phyloP scores from a whole-genome alignment of 2,329 filamentous ascomycete genomes.

The Ceratocystiopsis brevicomis region DNA sequence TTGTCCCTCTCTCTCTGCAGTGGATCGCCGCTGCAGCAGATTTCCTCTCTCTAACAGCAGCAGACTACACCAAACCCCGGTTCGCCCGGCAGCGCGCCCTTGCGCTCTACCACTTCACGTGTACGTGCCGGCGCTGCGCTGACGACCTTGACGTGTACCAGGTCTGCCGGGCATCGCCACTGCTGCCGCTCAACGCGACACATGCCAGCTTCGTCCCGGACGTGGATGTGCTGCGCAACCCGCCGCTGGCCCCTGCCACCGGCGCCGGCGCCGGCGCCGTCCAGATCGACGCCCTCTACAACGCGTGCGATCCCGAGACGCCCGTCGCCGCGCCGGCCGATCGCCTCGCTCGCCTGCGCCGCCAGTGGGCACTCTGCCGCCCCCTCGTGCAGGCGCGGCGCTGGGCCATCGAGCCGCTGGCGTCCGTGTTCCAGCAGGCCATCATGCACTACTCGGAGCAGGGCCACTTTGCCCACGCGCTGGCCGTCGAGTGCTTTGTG shows the following conservation, averaged over 20 bases:
- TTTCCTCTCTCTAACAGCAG: background rate
- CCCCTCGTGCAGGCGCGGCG: slow-evolving; percentile 19
- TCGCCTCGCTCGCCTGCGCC: slow-evolving; percentile 13
- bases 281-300: slow-evolving; percentile 16
- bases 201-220: slow-evolving; percentile 25
- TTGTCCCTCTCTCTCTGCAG: background rate
- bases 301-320: slow-evolving; percentile 11
- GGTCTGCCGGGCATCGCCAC: slow-evolving; percentile 23
- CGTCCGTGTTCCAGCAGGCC: slow-evolving; percentile 24
- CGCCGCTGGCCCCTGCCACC: slow-evolving; percentile 11
- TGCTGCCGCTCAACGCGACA: slow-evolving; percentile 22
- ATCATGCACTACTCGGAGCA: slow-evolving; percentile 26
- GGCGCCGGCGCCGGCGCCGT: slow-evolving; percentile 6
- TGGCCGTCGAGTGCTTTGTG: slow-evolving; percentile 29
- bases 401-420: slow-evolving; percentile 32
- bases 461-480: slow-evolving; percentile 22
- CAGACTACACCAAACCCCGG: slow-evolving; percentile 30
- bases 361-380: slow-evolving; percentile 20
- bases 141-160: slow-evolving; percentile 35
- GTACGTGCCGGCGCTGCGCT: slow-evolving; percentile 29
- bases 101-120: slow-evolving; percentile 32
- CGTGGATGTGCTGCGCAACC: slow-evolving; percentile 15
- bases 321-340: slow-evolving; percentile 3
- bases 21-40: too few species aligned
- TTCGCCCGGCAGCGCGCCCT: slow-evolving; percentile 24